These are phyloP conservation scores for Trapa bicornis DNA, from an alignment of 345 rosid species.

Conservation along the genomic window DNA sequence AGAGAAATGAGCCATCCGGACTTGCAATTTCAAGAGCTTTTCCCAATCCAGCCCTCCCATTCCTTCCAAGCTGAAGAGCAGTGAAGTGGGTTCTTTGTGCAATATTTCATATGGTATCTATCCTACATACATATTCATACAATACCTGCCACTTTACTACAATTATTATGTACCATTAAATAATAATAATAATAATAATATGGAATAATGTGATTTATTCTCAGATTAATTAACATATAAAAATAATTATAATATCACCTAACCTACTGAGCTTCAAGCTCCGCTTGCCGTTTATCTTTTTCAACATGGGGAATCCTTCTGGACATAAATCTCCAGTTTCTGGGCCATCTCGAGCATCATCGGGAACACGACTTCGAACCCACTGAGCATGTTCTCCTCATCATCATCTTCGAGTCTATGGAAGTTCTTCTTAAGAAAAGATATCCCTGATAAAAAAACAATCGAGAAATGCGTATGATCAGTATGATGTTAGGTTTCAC, in stretches of 20 bases:
- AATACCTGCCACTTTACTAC: too few species aligned
- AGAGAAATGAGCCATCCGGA: constrained; percentile 79
- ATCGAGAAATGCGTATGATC: background rate
- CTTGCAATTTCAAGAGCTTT: constrained; percentile 66
- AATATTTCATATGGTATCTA: constrained; percentile 78
- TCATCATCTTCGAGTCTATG: constrained; percentile 55
- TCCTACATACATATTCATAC: too few species aligned
- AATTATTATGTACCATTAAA: too few species aligned
- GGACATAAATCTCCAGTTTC: constrained; percentile 36
- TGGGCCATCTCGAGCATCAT: constrained; percentile 59
- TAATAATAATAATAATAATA: too few species aligned
- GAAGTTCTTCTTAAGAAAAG: constrained; percentile 48
- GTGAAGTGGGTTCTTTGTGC: constrained; percentile 81
- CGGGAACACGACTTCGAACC: constrained; percentile 93
- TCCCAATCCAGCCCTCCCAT: constrained; percentile 75
- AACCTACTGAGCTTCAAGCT: constrained; percentile 72
- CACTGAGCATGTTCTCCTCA: constrained; percentile 83
- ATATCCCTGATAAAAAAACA: constrained; percentile 31
- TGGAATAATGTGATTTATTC: too few species aligned
- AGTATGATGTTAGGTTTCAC: too few species aligned
- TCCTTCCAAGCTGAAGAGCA: constrained; percentile 93
- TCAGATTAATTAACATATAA: too few species aligned
- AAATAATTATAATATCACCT: too few species aligned
- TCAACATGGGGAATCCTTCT: constrained; percentile 41
- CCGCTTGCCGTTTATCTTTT: constrained; percentile 46